Base-by-base conservation (phyloP, 2,329 filamentous ascomycete genomes). In the Aspergillus fumigatus region DNA sequence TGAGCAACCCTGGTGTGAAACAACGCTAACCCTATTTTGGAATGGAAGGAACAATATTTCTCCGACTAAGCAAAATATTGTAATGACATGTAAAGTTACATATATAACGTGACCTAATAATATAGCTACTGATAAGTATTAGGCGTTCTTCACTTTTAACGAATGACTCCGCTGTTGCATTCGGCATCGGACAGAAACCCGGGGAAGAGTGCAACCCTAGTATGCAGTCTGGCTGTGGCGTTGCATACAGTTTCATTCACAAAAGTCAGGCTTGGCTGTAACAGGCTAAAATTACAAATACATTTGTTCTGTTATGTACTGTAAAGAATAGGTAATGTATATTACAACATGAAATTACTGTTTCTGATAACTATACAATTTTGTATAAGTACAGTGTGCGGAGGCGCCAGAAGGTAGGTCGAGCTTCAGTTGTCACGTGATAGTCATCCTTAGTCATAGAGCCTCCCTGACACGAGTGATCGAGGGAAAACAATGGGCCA, bases 161-260 rank as follows among this genome's bases (percentile, higher is more conserved):
- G 41, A 54, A 40, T 51, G 25, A 48, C 56, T 57, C 40, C 59
- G 53, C 55, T 27, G 63, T 71, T 69, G 69, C 69, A 70, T 70
- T 60, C 64, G 65, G 65, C 57, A 54, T 64, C 58, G 59, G 58
- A 29, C 11, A 10, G 53, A 64, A 62, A 60, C 51, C 59, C 57
- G 59, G 55, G 59, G 59, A 53, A 52, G 48, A 27, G 53, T 68
- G 67, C 58, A 67, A 70, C 67, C 62, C 52, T 64, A n/a, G n/a
- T n/a, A 52, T 55, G 59, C 56, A 9, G 19, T 9, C 43, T 14
- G 21, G 43, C 32, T 7, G 43, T 26, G 43, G 21, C 51, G 62
- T 67, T 23, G 26, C 23, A 43, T 47, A 48, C 41, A 27, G 55
- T 63, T 58, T 53, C 47, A 58, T 56, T 38, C 21, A 47, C 4